Evolutionary conservation across 176 grass and related monocot species (phyloP).

Genomic region (bread wheat (Triticum aestivum)): IWGSC_CS_RefSeq_v2.1 NC_057805.1:450699701-450700200

Average conservation of each 20-base stretch:
- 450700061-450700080: background rate
- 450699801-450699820: too few species aligned
- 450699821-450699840: too few species aligned
- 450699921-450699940: background rate
- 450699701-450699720: too few species aligned
- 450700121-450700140: background rate
- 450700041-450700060: background rate
- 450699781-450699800: too few species aligned
- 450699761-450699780: too few species aligned
- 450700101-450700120: background rate
- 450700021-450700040: background rate
- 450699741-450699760: too few species aligned
- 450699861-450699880: too few species aligned
- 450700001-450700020: background rate
- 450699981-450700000: background rate
- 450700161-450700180: background rate
- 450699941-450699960: background rate
- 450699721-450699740: too few species aligned
- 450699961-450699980: background rate
- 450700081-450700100: background rate
- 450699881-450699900: background rate
- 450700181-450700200: too few species aligned
- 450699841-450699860: too few species aligned
- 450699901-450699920: background rate
- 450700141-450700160: too few species aligned